Evolutionary conservation across 1,139 yeast species (phyloP).

Genomic region (Scheffersomyces lignicola): DNA sequence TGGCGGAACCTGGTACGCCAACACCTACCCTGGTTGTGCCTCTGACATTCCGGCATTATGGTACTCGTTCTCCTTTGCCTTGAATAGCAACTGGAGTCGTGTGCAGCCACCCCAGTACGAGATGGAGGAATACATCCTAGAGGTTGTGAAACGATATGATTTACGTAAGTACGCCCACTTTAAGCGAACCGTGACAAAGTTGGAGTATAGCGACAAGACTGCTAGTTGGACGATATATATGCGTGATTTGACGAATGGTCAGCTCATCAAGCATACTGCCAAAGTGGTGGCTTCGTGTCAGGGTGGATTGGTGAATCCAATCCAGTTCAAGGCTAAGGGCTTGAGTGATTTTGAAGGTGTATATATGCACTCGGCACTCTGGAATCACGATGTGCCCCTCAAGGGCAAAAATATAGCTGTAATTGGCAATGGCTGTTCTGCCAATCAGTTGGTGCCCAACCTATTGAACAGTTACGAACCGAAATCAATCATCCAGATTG

Average conservation of each 20-base stretch:
- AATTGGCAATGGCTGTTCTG: constrained; percentile 48
- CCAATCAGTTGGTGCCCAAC: constrained; percentile 41
- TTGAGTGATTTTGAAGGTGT: constrained; percentile 44
- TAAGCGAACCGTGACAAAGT: constrained; percentile 27
- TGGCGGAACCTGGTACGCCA: constrained; percentile 60
- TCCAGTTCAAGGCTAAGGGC: constrained; percentile 32
- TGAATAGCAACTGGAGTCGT: constrained; percentile 45
- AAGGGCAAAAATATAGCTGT: constrained; percentile 35
- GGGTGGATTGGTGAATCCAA: constrained; percentile 43
- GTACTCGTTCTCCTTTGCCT: constrained; percentile 42
- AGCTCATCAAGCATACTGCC: constrained; percentile 24
- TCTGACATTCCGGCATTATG: constrained; percentile 52
- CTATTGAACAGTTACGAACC: constrained; percentile 30
- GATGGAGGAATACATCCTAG: constrained; percentile 45
- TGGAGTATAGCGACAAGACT: constrained; percentile 30
- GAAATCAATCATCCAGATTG: constrained; percentile 31
- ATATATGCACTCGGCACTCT: constrained; percentile 50
- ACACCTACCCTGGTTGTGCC: constrained; percentile 56
- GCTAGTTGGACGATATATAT: constrained; percentile 40
- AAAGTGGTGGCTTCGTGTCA: constrained; percentile 32
- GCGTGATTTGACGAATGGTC: constrained; percentile 36
- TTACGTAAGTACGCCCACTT: constrained; percentile 31
- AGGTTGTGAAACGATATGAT: constrained; percentile 36
- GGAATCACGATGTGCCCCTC: constrained; percentile 43
- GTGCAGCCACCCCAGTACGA: constrained; percentile 51